These are phyloP conservation scores for Hypoxylon sp. DNA, from an alignment of 2,329 filamentous ascomycete species.

Conservation along the genomic window DNA sequence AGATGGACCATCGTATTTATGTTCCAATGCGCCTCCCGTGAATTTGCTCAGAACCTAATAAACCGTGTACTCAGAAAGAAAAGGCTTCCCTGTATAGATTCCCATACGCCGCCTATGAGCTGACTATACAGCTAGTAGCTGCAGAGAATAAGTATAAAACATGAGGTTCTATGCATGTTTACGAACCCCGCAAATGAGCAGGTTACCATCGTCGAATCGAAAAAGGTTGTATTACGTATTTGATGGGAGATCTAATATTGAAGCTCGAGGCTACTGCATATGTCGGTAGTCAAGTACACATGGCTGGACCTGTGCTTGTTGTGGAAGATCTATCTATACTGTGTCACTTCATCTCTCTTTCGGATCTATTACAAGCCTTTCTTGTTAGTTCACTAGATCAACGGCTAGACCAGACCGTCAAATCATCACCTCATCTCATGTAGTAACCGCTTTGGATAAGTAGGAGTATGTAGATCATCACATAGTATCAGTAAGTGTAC, in stretches of 20 bases:
- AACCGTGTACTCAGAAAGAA: not conserved
- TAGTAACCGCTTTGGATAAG: too few species aligned
- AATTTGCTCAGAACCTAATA: not conserved
- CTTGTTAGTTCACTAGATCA: not conserved
- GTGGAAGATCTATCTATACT: not conserved
- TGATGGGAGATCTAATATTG: not conserved
- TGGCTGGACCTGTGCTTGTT: not conserved
- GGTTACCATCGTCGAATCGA: not conserved
- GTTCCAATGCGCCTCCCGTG: not conserved
- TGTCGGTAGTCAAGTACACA: not conserved
- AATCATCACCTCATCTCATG: not conserved
- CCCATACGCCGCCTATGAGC: not conserved
- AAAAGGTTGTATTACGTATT: slow-evolving; percentile 32
- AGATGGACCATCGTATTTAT: slow-evolving; percentile 19
- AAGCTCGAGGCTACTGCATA: slow-evolving; percentile 4
- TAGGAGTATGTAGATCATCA: too few species aligned
- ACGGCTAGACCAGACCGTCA: not conserved
- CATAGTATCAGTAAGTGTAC: too few species aligned
- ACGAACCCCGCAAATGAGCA: not conserved
- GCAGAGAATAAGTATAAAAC: slow-evolving; percentile 10
- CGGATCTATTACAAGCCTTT: not conserved
- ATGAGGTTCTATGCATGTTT: not conserved
- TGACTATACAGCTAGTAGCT: not conserved
- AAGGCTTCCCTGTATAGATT: not conserved
- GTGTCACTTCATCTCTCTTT: not conserved